These are phyloP conservation scores for Didymellaceae sp. DNA, from an alignment of 2,329 filamentous ascomycete genomes.

Conservation along the genomic window DNA sequence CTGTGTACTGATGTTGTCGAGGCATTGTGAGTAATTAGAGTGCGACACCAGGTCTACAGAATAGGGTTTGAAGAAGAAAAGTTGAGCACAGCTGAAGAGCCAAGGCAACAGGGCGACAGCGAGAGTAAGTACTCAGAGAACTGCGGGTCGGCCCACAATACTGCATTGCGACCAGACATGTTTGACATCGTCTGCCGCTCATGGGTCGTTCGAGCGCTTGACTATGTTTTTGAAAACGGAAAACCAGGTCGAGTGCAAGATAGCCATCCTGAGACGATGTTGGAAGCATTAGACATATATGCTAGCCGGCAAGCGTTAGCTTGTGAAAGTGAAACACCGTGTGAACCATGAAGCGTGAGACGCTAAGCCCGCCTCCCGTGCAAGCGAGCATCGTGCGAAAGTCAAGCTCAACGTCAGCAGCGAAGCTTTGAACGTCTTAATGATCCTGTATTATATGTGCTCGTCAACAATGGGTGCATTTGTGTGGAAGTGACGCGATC, in stretches of 20 bases:
- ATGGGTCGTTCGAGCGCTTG: conserved; percentile 21
- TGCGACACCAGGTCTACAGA: conserved; percentile 30
- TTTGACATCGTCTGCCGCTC: conserved; percentile 26
- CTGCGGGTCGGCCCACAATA: conserved; percentile 19
- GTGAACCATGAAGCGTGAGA: conserved; percentile 44
- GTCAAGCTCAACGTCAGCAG: conserved; percentile 27
- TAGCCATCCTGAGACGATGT: conserved; percentile 23
- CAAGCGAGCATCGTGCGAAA: conserved; percentile 34
- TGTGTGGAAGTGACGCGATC: no score
- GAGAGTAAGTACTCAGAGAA: conserved; percentile 24
- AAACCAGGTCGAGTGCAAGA: conserved; percentile 10
- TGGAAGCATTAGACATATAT: conserved; percentile 20
- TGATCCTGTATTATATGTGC: no score
- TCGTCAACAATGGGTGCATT: no score
- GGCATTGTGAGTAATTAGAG: conserved; percentile 31
- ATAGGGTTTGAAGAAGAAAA: conserved; percentile 15
- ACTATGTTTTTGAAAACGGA: conserved; percentile 7
- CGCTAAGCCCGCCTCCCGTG: conserved; percentile 26
- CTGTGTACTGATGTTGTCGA: conserved; percentile 40
- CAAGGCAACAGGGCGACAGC: conserved; percentile 22
- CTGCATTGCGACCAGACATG: conserved; percentile 26
- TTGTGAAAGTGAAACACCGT: conserved; percentile 34
- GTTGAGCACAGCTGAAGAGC: conserved; percentile 40
- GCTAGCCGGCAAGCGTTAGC: conserved; percentile 32
- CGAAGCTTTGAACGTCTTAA: background rate